Base-by-base conservation (phyloP, 2,329 filamentous ascomycete species). In the Arthroderma sp. region DNA sequence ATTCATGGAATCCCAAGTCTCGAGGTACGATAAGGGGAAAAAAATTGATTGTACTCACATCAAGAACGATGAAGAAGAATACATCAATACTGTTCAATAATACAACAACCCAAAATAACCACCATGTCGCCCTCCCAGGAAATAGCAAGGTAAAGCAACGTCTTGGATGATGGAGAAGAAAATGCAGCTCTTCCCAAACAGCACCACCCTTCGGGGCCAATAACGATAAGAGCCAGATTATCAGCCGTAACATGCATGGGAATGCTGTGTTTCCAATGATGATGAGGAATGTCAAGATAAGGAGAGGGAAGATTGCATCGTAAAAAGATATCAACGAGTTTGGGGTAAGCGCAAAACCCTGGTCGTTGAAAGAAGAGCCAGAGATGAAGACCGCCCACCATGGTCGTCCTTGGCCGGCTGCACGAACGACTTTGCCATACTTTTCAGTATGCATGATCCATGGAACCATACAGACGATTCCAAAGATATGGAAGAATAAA, bases 141-240 rank as follows among this genome's bases (percentile, higher is more conserved):
- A 98, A 98, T 0, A 98, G 70, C 9, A 98, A 70, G 0, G 91
- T 98, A 58, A 98, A 98, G 65, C 91, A 98, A 44, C 91, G 83
- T 58, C 91, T 82, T 0, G 91, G 91, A 54, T 98, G 91, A 56
- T 96, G 89, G 1, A 98, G 75, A 15, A 98, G 68, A 56, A 98
- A 98, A 33, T 78, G 77, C 7, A 96, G 68, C 60, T 95, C 89
- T 61, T 98, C 89, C 78, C 85, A 94, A 1, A 93, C 61, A 1
- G 82, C 80, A 28, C 79, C 84, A 5, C 70, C 74, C 28, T 65
- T 66, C 3, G 83, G 80, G 0, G 80, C 74, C 40, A 83, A 52
- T 45, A 81, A 77, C 8, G 85, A 86, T 31, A 75, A 58, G 0
- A 82, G 55, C 89, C 91, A 98, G 49, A 98, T 96, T 50, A 91